phyloP scores from a whole-genome alignment of 2,329 filamentous ascomycete genomes.

The Penicillium sp. region DNA sequence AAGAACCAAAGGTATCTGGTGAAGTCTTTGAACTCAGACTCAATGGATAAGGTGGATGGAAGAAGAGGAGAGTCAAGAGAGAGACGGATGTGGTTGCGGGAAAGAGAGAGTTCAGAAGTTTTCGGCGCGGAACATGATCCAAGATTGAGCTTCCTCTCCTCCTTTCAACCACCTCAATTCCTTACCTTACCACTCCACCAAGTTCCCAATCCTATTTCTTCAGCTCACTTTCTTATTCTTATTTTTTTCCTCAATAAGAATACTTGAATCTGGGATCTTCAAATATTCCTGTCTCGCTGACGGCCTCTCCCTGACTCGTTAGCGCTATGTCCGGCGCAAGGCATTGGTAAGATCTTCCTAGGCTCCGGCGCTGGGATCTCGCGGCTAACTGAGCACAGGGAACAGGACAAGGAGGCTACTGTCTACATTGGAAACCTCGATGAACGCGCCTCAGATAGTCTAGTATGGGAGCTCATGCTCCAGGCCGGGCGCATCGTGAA shows the following conservation, averaged over 20 bases:
- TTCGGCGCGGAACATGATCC: constrained; percentile 28
- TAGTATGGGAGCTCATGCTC: constrained; percentile 97
- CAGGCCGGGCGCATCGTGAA: constrained; percentile 97
- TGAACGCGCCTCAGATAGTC: constrained; percentile 84
- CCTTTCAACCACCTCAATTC: background rate
- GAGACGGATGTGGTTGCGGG: constrained; percentile 13
- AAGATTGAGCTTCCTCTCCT: constrained; percentile 15
- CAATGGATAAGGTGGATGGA: background rate
- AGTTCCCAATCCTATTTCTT: background rate
- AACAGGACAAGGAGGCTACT: constrained; percentile 97
- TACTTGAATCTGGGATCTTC: background rate
- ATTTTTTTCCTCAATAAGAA: no score
- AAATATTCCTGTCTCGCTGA: background rate
- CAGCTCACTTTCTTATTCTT: background rate
- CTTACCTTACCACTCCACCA: background rate
- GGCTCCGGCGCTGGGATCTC: background rate
- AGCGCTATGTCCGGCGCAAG: constrained; percentile 65
- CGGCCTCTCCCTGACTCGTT: background rate
- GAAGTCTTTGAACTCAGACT: background rate
- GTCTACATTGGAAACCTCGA: constrained; percentile 99
- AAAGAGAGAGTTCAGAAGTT: constrained; percentile 29
- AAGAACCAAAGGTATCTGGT: background rate
- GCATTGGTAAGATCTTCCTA: constrained; percentile 63
- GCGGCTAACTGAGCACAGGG: constrained; percentile 55
- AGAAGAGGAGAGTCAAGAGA: constrained; percentile 12